Percentiles rank a stretch among this genome's conserved stretches.
Evolutionary conservation across 495 filamentous ascomycete genomes (phyloP).

Genomic region (Penicillium manginii): DNA sequence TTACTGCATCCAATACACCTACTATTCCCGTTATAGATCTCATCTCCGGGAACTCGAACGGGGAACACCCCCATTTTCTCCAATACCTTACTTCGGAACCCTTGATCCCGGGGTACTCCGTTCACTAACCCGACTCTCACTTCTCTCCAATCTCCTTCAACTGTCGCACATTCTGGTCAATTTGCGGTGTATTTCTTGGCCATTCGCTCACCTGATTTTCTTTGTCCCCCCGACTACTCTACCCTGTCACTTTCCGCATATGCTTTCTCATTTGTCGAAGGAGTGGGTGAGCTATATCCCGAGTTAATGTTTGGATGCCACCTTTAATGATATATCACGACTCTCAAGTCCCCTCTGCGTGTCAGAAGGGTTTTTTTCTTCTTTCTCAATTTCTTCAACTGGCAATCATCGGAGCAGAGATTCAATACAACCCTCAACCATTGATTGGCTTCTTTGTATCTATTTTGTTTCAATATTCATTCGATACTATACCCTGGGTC

Average conservation of each 20-base stretch:
- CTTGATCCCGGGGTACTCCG: neutral
- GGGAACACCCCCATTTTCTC: neutral
- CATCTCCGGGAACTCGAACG: conserved; percentile 1
- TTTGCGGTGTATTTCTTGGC: conserved; percentile 20
- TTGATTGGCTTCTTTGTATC: conserved; percentile 21
- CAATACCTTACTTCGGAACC: neutral
- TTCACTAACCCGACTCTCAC: neutral
- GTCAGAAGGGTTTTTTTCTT: conserved; percentile 13
- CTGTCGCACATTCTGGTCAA: conserved; percentile 16
- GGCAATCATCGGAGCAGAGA: conserved; percentile 8
- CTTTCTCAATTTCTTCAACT: neutral
- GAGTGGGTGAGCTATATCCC: conserved; percentile 14
- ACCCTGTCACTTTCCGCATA: conserved; percentile 7
- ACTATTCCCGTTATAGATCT: conserved; percentile 10
- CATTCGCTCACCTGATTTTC: conserved; percentile 3
- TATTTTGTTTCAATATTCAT: conserved; percentile 18
- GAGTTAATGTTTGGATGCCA: conserved; percentile 26
- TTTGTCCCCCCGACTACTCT: conserved; percentile 1
- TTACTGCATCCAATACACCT: conserved; percentile 13
- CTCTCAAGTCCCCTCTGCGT: conserved; percentile 9
- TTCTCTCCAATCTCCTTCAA: conserved; percentile 10
- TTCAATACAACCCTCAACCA: conserved; percentile 1
- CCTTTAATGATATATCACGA: conserved; percentile 36
- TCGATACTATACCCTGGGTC: conserved; percentile 11
- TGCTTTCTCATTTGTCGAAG: conserved; percentile 16